Evolutionary conservation across 345 rosid species (phyloP).

Genomic region (Eucalyptus curtisii): DNA sequence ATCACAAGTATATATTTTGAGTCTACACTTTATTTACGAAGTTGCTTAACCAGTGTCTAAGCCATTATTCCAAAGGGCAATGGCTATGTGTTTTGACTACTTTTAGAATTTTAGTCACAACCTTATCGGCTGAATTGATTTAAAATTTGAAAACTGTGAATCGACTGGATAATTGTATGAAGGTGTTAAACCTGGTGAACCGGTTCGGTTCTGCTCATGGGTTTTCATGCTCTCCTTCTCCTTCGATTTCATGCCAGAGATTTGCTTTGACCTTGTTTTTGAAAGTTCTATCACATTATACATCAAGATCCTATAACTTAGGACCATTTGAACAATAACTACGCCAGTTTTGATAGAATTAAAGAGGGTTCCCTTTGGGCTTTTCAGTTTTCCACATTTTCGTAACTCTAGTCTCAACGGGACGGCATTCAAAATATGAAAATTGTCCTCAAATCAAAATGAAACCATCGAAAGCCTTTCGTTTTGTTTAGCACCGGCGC

Average conservation of each 20-base stretch:
- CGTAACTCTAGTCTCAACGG: rapidly evolving
- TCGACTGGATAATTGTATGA: neutral
- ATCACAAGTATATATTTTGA: neutral
- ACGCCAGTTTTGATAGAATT: neutral
- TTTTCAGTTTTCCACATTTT: neutral
- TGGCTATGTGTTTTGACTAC: neutral
- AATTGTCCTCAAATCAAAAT: neutral
- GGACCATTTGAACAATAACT: neutral
- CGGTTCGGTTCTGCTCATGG: neutral
- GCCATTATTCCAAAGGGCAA: neutral
- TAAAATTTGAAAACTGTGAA: neutral
- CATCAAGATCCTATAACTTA: neutral
- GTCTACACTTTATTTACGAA: no score
- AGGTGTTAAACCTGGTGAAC: neutral
- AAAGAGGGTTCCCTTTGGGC: neutral
- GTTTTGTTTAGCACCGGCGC: neutral
- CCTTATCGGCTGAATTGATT: neutral
- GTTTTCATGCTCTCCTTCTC: neutral
- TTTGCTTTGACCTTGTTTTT: neutral
- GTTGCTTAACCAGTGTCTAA: neutral
- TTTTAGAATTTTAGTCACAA: no score
- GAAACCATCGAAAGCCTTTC: neutral
- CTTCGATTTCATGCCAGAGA: neutral
- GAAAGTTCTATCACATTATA: neutral
- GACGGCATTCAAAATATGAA: neutral